Percentiles rank a stretch among this genome's conserved stretches.
phyloP scores from a whole-genome alignment of 257 asterid species.

The Solanum commersonii region DNA sequence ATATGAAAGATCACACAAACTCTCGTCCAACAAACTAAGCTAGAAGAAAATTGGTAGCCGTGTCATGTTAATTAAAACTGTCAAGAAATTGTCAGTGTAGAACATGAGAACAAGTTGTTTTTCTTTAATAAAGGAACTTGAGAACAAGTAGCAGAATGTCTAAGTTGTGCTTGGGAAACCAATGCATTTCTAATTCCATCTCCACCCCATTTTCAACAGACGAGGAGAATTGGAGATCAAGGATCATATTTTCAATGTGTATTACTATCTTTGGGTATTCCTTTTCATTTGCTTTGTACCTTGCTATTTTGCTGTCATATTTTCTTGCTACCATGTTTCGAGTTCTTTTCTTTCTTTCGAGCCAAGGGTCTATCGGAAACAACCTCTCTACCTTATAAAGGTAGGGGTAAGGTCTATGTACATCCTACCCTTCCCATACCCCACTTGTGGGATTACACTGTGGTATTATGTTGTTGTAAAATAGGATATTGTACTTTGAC shows the following conservation, averaged over 20 bases:
- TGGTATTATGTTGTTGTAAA: not conserved
- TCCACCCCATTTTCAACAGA: not conserved
- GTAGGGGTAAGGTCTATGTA: not conserved
- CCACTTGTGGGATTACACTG: not conserved
- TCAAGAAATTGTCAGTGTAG: not conserved
- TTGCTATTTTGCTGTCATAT: not conserved
- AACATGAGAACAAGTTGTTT: not conserved
- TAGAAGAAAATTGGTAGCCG: not conserved
- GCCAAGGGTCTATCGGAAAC: not conserved
- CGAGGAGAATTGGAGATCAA: not conserved
- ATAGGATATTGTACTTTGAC: not conserved
- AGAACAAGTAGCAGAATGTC: not conserved
- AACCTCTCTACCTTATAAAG: not conserved
- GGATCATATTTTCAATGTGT: not conserved
- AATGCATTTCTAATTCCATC: not conserved
- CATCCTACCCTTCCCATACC: not conserved
- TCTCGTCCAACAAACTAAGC: not conserved
- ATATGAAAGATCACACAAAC: not conserved
- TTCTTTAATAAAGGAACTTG: not conserved
- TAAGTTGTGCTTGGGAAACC: not conserved
- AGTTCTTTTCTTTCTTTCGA: not conserved
- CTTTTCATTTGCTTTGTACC: not conserved
- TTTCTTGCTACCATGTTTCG: not conserved
- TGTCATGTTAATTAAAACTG: not conserved
- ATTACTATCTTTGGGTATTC: not conserved